Percentiles rank a stretch among this genome's conserved stretches.
Conservation (phyloP, 805 yeast genomes). For the Hanseniaspora nectarophila region DNA sequence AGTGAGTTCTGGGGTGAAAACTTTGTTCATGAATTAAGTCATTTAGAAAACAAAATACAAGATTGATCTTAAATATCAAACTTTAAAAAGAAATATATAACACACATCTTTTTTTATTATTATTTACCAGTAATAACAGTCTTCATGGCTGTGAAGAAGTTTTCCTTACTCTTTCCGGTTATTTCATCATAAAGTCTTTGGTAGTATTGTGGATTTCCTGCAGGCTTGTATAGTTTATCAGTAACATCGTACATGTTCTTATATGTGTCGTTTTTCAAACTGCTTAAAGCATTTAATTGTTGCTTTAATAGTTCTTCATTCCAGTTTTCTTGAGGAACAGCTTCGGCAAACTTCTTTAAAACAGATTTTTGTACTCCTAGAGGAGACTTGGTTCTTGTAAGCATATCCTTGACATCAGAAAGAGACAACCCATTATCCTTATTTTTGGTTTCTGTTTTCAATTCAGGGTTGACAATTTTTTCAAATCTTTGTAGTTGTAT, state of each 20-base stretch:
- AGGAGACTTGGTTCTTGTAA: constrained; percentile 29
- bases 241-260: constrained; percentile 51
- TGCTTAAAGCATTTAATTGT: constrained; percentile 49
- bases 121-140: constrained; percentile 68
- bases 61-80: too few relatives aligned
- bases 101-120: too few relatives aligned
- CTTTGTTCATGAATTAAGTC: constrained; percentile 74
- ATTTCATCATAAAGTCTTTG: constrained; percentile 58
- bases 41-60: constrained; percentile 24
- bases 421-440: constrained; percentile 32
- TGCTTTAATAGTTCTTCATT: constrained; percentile 37
- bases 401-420: constrained; percentile 31
- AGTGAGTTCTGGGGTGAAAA: constrained; percentile 95
- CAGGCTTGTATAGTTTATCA: constrained; percentile 60
- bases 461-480: constrained; percentile 38
- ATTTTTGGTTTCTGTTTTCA: constrained; percentile 18
- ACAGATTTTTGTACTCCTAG: constrained; percentile 40
- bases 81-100: too few relatives aligned
- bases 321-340: constrained; percentile 39
- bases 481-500: constrained; percentile 49
- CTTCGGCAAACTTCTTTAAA: constrained; percentile 32
- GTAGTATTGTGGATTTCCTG: constrained; percentile 74
- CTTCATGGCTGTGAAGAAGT: constrained; percentile 50
- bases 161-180: constrained; percentile 58
- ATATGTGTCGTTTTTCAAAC: constrained; percentile 49